phyloP scores from a whole-genome alignment of 352 stramenopile genomes.

The Phytophthora meadii region DNA sequence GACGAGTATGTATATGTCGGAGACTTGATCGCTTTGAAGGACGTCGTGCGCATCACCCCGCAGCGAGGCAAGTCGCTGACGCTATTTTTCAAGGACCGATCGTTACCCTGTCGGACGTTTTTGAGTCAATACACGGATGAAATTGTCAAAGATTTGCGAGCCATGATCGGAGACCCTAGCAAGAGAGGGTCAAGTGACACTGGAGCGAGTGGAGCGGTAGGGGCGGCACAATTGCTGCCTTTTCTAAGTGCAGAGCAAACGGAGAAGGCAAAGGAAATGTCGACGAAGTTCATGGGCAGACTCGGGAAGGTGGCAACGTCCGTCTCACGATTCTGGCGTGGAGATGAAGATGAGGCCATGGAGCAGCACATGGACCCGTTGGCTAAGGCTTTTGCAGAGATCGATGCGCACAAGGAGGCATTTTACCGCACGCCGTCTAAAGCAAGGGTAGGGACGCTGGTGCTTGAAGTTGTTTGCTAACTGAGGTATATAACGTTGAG shows the following conservation, averaged over 20 bases:
- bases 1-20: slow-evolving; percentile 66
- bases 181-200: slow-evolving; percentile 54
- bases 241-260: slow-evolving; percentile 73
- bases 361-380: slow-evolving; percentile 43
- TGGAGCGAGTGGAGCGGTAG: slow-evolving; percentile 15
- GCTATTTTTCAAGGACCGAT: slow-evolving; percentile 79
- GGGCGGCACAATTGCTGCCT: slow-evolving; percentile 59
- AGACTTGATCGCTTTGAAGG: slow-evolving; percentile 68
- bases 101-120: slow-evolving; percentile 71
- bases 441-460: slow-evolving; percentile 45
- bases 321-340: slow-evolving; percentile 64
- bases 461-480: background rate
- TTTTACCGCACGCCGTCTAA: slow-evolving; percentile 81
- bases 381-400: slow-evolving; percentile 52
- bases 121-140: slow-evolving; percentile 74
- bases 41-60: slow-evolving; percentile 79
- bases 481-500: background rate
- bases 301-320: slow-evolving; percentile 72
- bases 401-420: slow-evolving; percentile 60
- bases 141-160: slow-evolving; percentile 68
- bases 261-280: slow-evolving; percentile 85
- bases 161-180: slow-evolving; percentile 59
- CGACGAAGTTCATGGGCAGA: slow-evolving; percentile 82
- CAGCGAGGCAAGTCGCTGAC: slow-evolving; percentile 80
- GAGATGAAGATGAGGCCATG: slow-evolving; percentile 65